Percentiles rank a stretch among this genome's conserved stretches.
These are phyloP conservation scores for Scedosporium minutisporum DNA, from an alignment of 2,329 filamentous ascomycete genomes.

Conservation along the genomic window DNA sequence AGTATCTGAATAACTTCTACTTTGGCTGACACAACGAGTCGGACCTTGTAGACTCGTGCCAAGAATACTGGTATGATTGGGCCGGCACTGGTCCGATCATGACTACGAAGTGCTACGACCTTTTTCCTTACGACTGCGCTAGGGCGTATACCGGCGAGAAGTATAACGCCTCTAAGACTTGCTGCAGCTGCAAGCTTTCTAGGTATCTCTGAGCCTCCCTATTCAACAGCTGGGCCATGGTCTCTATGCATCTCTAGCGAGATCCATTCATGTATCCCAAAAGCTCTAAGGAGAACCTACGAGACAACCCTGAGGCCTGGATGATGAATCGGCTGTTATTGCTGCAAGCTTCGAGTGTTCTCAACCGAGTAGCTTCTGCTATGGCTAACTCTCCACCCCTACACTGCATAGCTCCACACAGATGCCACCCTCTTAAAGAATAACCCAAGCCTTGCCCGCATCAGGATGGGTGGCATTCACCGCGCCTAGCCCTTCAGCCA, in stretches of 20 bases:
- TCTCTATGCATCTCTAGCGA: conserved; percentile 26
- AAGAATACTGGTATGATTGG: conserved; percentile 38
- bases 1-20: conserved; percentile 29
- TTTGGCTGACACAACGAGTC: conserved; percentile 28
- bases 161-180: conserved; percentile 11
- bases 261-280: conserved; percentile 23
- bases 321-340: conserved; percentile 24
- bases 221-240: conserved; percentile 33
- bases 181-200: conserved; percentile 29
- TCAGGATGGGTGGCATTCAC: conserved; percentile 31
- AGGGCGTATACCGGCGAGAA: conserved; percentile 25
- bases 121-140: conserved; percentile 39
- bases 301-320: conserved; percentile 18
- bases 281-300: neutral
- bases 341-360: conserved; percentile 20
- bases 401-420: conserved; percentile 22
- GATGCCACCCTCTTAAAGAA: conserved; percentile 13
- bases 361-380: conserved; percentile 22
- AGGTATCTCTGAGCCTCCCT: conserved; percentile 36
- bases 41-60: conserved; percentile 31
- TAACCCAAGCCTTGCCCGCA: conserved; percentile 11
- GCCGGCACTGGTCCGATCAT: conserved; percentile 16
- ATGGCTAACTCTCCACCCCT: conserved; percentile 23
- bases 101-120: conserved; percentile 13
- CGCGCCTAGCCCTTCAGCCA: conserved; percentile 31